Evolutionary conservation across 176 grass and related monocot species (phyloP).

Genomic region (Ensete ventricosum): DNA sequence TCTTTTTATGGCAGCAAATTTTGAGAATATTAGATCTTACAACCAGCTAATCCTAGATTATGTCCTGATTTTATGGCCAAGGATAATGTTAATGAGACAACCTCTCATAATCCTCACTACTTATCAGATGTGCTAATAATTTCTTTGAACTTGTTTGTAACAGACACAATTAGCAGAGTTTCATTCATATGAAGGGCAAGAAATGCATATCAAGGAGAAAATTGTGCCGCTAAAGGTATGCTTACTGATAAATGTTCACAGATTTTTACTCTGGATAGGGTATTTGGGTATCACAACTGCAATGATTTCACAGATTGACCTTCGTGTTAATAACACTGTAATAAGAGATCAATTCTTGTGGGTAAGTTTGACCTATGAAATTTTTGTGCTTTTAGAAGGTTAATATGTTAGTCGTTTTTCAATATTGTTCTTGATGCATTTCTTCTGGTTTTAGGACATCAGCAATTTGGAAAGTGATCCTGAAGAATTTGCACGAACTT

Average conservation of each 20-base stretch:
- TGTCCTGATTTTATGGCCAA: neutral
- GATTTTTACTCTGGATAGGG: neutral
- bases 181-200: conserved; percentile 87
- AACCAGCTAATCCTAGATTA: too few relatives aligned
- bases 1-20: neutral
- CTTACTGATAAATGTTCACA: neutral
- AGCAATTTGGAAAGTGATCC: conserved; percentile 92
- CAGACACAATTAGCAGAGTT: conserved; percentile 82
- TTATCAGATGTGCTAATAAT: neutral
- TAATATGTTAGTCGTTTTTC: neutral
- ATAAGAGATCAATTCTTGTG: conserved; percentile 87
- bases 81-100: neutral
- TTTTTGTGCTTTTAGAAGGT: neutral
- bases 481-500: conserved; percentile 82
- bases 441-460: conserved; percentile 44
- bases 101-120: neutral
- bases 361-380: conserved; percentile 27
- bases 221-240: conserved; percentile 84
- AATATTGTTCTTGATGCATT: neutral
- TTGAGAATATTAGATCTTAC: neutral
- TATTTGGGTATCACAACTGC: conserved; percentile 1
- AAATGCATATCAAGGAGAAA: conserved; percentile 92
- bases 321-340: conserved; percentile 75
- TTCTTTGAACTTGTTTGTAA: neutral
- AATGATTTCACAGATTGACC: conserved; percentile 59